Conservation (phyloP, 345 rosid genomes). For the Lenwebbia sp. region DNA sequence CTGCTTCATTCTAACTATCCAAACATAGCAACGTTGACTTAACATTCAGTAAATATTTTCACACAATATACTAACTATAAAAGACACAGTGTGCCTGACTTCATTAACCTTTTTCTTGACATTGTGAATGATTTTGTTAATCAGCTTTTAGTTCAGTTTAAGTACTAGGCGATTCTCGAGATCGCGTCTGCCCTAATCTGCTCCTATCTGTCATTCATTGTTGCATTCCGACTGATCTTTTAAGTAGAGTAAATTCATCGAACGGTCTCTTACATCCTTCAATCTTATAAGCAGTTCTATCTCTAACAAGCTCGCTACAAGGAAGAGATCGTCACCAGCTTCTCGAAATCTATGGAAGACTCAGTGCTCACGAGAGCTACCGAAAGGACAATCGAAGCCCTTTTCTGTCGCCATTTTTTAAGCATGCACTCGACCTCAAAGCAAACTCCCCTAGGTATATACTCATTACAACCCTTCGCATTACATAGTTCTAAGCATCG, state of each 20-base stretch:
- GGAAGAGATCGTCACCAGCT: conserved; percentile 2
- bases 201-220: not conserved
- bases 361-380: not conserved
- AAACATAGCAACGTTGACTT: not conserved
- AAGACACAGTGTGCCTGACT: not conserved
- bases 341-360: conserved; percentile 2
- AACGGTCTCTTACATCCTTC: not conserved
- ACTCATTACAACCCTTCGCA: not conserved
- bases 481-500: not conserved
- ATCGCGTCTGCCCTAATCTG: not conserved
- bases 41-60: not conserved
- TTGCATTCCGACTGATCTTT: not conserved
- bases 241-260: not conserved
- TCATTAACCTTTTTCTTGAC: not conserved
- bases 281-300: conserved; percentile 6
- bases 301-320: not conserved
- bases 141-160: not conserved
- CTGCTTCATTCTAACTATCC: not conserved
- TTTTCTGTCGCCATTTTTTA: not conserved
- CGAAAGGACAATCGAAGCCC: conserved; percentile 6
- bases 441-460: not conserved
- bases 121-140: not conserved
- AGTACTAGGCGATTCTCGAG: not conserved
- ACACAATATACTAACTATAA: not conserved
- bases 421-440: not conserved